Evolutionary conservation across 1,284 basidiomycete genomes (phyloP).

Genomic region (Farysia itapuensis): DNA sequence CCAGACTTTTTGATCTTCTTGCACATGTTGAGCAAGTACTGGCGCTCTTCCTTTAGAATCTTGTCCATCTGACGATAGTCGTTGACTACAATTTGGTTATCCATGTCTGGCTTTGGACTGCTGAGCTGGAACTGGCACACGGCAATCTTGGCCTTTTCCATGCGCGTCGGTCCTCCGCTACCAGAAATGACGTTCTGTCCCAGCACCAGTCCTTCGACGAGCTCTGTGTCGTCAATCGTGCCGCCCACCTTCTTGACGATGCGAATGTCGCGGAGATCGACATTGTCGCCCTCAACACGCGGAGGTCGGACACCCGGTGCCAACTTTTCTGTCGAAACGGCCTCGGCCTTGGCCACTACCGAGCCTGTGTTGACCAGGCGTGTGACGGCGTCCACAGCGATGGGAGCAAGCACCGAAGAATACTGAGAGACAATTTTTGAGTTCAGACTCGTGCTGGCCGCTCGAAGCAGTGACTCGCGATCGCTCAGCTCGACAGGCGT

Average conservation of each 20-base stretch:
- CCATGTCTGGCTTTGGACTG: conserved; percentile 99
- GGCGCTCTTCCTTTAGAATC: conserved; percentile 97
- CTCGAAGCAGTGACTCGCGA: conserved; percentile 80
- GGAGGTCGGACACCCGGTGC: background rate
- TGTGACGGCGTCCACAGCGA: conserved; percentile 88
- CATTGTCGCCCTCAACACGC: conserved; percentile 59
- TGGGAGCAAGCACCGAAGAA: conserved; percentile 93
- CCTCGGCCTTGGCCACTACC: conserved; percentile 63
- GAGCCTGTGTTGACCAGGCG: conserved; percentile 42
- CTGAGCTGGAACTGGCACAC: conserved; percentile 98
- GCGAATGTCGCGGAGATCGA: conserved; percentile 93
- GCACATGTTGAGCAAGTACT: conserved; percentile 96
- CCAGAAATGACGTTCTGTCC: conserved; percentile 90
- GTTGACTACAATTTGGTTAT: conserved; percentile 98
- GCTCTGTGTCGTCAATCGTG: conserved; percentile 97
- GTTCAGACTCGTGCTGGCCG: conserved; percentile 92
- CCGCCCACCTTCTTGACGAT: conserved; percentile 98
- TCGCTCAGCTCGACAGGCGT: conserved; percentile 90
- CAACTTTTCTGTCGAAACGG: background rate
- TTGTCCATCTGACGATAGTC: conserved; percentile 99
- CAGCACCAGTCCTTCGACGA: conserved; percentile 92
- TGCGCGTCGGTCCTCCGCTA: conserved; percentile 87
- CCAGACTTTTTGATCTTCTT: conserved; percentile 99
- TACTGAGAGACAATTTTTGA: conserved; percentile 99
- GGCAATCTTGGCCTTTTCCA: conserved; percentile 98